Evolutionary conservation across 139 green algal genomes (phyloP).

Genomic region (Volvox africanus): DNA sequence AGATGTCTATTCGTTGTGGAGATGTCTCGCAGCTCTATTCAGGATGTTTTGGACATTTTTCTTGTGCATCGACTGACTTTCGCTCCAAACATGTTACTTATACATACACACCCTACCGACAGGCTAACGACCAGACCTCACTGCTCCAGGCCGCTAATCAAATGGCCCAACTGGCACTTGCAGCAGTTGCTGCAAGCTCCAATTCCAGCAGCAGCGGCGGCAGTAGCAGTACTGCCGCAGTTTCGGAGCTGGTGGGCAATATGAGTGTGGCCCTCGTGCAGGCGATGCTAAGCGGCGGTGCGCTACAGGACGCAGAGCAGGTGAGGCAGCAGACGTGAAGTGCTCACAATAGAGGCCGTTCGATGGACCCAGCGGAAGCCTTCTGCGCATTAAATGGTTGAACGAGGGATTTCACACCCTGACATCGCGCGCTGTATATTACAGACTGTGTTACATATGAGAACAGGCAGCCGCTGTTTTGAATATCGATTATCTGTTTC

Average conservation of each 20-base stretch:
- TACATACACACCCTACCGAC: not conserved
- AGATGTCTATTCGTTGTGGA: too few relatives aligned
- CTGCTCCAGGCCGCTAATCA: constrained; percentile 17
- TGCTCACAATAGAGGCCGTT: too few relatives aligned
- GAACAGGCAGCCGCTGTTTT: not conserved
- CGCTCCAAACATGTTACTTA: too few relatives aligned
- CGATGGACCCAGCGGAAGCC: too few relatives aligned
- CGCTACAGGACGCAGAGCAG: constrained; percentile 14
- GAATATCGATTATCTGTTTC: not conserved
- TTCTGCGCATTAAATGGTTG: not conserved
- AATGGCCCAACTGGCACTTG: not conserved
- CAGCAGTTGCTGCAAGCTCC: not conserved
- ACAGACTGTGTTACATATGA: not conserved
- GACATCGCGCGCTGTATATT: too few relatives aligned
- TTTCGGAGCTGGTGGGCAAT: constrained; percentile 9
- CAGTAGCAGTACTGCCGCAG: not conserved
- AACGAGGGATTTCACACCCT: not conserved
- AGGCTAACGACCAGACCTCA: constrained; percentile 3
- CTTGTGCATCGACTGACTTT: too few relatives aligned
- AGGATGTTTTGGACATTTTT: too few relatives aligned
- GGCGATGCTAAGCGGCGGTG: not conserved
- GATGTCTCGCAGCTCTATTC: too few relatives aligned
- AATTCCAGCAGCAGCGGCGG: not conserved
- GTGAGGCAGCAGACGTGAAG: not conserved
- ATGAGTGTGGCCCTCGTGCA: not conserved